These are phyloP conservation scores for Hibiscus syriacus DNA, from an alignment of 345 rosid genomes.

Conservation along the genomic window DNA sequence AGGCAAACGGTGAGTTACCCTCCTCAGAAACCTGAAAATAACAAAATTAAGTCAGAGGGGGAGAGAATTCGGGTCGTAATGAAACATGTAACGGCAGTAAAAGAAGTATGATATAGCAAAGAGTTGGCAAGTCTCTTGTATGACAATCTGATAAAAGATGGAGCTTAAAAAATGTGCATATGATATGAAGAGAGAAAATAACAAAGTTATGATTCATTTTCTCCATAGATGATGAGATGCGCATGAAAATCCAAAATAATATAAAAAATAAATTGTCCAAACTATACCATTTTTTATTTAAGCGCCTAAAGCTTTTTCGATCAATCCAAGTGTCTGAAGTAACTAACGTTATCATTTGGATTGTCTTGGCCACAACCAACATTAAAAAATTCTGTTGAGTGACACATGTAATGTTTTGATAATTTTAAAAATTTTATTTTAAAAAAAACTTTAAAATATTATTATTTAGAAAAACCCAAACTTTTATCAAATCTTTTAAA, in stretches of 20 bases:
- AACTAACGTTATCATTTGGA: no score
- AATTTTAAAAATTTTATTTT: no score
- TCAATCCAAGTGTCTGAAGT: no score
- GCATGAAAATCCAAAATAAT: not conserved
- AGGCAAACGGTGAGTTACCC: constrained; percentile 82
- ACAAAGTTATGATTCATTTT: not conserved
- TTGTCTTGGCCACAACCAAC: no score
- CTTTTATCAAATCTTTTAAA: no score
- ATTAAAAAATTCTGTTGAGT: no score
- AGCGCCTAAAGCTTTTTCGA: no score
- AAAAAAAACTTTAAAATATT: no score
- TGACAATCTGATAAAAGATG: not conserved
- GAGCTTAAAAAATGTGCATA: not conserved
- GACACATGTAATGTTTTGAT: no score
- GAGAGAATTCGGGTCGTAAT: not conserved
- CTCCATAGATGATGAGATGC: not conserved
- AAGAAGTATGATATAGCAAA: not conserved
- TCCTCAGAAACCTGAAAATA: constrained; percentile 54
- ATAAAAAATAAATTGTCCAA: no score
- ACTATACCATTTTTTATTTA: no score
- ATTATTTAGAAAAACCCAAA: no score
- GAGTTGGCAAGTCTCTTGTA: not conserved
- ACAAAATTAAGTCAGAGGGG: constrained; percentile 1
- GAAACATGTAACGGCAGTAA: not conserved
- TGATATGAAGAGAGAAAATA: not conserved